A percentile compares a stretch with the other conserved stretches of the same genome.
Evolutionary conservation across 768 basidiomycete species (phyloP).

Genomic region (Lactarius vividus): DNA sequence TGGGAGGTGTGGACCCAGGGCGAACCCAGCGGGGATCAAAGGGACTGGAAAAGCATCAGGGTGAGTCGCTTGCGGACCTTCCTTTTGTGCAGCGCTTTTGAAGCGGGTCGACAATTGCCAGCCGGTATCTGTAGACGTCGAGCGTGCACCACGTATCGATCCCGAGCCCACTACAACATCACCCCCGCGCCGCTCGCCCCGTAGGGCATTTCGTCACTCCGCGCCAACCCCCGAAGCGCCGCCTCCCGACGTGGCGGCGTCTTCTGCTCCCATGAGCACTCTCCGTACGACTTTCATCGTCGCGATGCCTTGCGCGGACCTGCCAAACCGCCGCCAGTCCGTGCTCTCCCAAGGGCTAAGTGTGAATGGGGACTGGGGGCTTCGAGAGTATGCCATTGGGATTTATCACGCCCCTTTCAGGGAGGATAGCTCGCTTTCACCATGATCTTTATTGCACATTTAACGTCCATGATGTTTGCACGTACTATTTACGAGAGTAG

Average conservation of each 20-base stretch:
- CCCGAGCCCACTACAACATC: neutral
- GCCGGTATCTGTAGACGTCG: conserved; percentile 17
- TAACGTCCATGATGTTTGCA: neutral
- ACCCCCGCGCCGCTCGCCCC: neutral
- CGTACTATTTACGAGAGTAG: neutral
- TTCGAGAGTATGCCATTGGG: conserved; percentile 22
- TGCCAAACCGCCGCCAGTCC: conserved; percentile 7
- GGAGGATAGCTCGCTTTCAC: neutral
- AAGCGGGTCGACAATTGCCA: neutral
- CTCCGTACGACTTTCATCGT: conserved; percentile 18
- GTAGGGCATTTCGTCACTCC: neutral
- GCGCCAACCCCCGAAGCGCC: neutral
- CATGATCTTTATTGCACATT: neutral
- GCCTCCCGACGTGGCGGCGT: neutral
- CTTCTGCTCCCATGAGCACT: neutral
- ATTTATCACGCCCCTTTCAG: conserved; percentile 22
- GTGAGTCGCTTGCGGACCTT: conserved; percentile 5
- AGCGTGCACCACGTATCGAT: neutral
- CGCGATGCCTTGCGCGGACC: conserved; percentile 19
- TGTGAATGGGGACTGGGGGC: conserved; percentile 6
- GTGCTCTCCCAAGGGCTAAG: conserved; percentile 6
- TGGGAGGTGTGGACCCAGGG: conserved; percentile 23
- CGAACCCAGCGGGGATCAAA: conserved; percentile 1
- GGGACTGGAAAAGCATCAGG: conserved; percentile 9
- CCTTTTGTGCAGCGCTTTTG: neutral